phyloP scores from a whole-genome alignment of 1,139 yeast genomes.

The Suhomyces yuchorum region DNA sequence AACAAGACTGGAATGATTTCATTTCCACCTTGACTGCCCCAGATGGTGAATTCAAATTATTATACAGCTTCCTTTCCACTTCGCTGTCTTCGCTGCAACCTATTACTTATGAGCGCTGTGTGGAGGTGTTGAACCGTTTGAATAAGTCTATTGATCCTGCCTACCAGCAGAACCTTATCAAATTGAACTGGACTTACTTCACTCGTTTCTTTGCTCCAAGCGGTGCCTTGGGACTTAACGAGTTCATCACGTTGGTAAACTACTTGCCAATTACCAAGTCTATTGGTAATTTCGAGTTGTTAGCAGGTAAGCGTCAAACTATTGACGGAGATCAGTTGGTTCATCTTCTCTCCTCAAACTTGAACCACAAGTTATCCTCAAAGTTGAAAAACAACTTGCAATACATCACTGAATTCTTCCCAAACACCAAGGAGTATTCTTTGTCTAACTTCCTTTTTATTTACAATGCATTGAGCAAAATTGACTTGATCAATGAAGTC shows the following conservation, averaged over 20 bases:
- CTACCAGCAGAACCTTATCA: constrained; percentile 45
- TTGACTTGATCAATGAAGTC: constrained; percentile 58
- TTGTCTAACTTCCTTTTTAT: constrained; percentile 47
- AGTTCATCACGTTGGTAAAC: constrained; percentile 45
- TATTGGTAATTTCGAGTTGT: constrained; percentile 47
- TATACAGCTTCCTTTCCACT: constrained; percentile 29
- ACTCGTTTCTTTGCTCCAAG: constrained; percentile 45
- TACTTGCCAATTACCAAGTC: constrained; percentile 50
- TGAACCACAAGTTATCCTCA: constrained; percentile 45
- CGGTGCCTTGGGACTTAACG: constrained; percentile 42
- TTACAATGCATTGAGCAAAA: constrained; percentile 46
- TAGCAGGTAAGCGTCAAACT: constrained; percentile 39
- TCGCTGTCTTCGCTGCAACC: constrained; percentile 10
- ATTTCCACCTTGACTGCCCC: constrained; percentile 54
- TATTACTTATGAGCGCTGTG: constrained; percentile 40
- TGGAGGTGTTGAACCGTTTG: constrained; percentile 38
- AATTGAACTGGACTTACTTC: constrained; percentile 50
- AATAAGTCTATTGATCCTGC: constrained; percentile 46
- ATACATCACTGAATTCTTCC: constrained; percentile 42
- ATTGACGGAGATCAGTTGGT: constrained; percentile 38
- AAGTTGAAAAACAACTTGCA: constrained; percentile 40
- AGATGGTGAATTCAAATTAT: constrained; percentile 60
- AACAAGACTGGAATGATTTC: constrained; percentile 62
- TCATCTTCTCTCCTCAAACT: constrained; percentile 39
- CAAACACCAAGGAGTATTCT: constrained; percentile 35